These are phyloP conservation scores for Ophiostoma angusticollis DNA, from an alignment of 2,329 filamentous ascomycete genomes.

Conservation along the genomic window DNA sequence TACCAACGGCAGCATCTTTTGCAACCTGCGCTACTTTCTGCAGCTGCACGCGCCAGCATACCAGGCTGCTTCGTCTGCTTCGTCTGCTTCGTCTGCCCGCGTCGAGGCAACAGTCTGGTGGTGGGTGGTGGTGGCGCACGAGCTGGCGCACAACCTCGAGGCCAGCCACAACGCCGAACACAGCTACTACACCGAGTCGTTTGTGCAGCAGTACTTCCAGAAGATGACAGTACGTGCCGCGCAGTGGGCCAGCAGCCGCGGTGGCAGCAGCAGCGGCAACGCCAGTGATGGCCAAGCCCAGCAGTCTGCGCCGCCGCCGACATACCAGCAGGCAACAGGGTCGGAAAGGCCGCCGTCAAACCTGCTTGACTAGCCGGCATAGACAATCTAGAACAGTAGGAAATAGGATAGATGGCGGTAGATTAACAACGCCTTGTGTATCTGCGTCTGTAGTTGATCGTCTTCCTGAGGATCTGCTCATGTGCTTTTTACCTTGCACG, in stretches of 20 bases:
- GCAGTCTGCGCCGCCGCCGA: constrained; percentile 2
- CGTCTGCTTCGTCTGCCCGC: no score
- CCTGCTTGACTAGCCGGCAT: constrained; percentile 9
- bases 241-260: constrained; percentile 14
- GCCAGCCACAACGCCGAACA: constrained; percentile 63
- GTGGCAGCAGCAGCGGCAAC: neutral
- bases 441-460: no score
- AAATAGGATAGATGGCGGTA: neutral
- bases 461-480: no score
- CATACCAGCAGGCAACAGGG: constrained; percentile 9
- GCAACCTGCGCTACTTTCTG: constrained; percentile 79
- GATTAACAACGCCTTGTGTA: neutral
- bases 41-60: constrained; percentile 55
- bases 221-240: constrained; percentile 49
- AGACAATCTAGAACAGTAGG: no score
- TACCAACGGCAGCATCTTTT: constrained; percentile 73
- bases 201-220: constrained; percentile 64
- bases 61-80: no score
- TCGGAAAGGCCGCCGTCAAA: neutral
- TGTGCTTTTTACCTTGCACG: neutral
- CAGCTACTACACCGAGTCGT: constrained; percentile 74
- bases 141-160: constrained; percentile 89
- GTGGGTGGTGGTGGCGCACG: constrained; percentile 66
- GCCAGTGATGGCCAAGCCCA: neutral
- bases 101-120: constrained; percentile 26